Evolutionary conservation across 352 stramenopile genomes (phyloP).

Genomic region (Halophytophthora polymorphica): DNA sequence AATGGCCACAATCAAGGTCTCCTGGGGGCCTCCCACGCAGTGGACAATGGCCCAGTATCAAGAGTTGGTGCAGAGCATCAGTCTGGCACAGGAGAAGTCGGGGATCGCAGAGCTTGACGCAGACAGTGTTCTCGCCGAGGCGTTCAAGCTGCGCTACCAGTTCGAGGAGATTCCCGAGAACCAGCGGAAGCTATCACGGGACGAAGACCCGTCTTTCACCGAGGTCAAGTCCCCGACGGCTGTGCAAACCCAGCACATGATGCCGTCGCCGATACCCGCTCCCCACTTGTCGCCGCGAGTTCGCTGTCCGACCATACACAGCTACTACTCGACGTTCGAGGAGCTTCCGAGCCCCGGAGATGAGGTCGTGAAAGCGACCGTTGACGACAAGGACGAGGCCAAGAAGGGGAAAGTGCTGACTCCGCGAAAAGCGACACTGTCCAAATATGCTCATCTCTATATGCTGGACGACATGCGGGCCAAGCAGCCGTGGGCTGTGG

Average conservation of each 20-base stretch:
- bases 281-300: conserved; percentile 26
- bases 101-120: conserved; percentile 27
- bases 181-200: conserved; percentile 38
- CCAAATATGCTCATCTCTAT: conserved; percentile 81
- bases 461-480: conserved; percentile 53
- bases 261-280: conserved; percentile 7
- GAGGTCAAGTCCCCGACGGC: background rate
- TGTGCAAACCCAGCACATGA: conserved; percentile 5
- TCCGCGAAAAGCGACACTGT: conserved; percentile 60
- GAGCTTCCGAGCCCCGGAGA: conserved; percentile 26
- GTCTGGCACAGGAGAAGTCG: conserved; percentile 46
- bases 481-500: conserved; percentile 57
- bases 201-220: conserved; percentile 14
- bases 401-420: conserved; percentile 27
- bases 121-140: conserved; percentile 38
- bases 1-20: conserved; percentile 31
- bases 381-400: background rate
- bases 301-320: conserved; percentile 65
- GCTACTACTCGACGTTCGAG: conserved; percentile 76
- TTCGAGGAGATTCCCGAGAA: conserved; percentile 71
- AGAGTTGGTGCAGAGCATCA: conserved; percentile 54
- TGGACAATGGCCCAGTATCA: conserved; percentile 63
- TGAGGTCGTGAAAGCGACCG: conserved; percentile 3
- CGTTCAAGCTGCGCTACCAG: conserved; percentile 57
- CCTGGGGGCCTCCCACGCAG: conserved; percentile 42